Conservation (phyloP, 148 eudicot genomes). For the Euryodendron excelsum region DNA sequence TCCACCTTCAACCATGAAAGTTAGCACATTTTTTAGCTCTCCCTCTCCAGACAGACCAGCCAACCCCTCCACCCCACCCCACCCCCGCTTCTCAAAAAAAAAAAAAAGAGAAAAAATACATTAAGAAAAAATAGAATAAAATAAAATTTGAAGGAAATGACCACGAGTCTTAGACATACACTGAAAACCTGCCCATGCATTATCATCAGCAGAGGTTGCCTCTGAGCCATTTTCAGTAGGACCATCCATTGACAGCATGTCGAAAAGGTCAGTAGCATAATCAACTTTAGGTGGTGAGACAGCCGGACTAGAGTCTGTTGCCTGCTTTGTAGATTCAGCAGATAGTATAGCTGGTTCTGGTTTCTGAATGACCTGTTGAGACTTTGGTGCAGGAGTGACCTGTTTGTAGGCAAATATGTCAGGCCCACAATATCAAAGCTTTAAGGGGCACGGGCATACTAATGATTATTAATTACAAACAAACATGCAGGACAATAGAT, state of each 20-base stretch:
- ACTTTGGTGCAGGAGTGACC: slow-evolving; percentile 45
- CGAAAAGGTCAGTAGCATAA: slow-evolving; percentile 85
- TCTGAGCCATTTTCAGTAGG: slow-evolving; percentile 60
- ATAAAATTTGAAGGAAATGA: too few species aligned
- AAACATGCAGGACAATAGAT: neutral
- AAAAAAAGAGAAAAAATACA: neutral
- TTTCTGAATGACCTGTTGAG: slow-evolving; percentile 52
- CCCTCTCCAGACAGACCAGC: too few species aligned
- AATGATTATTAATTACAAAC: neutral
- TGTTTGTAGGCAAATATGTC: slow-evolving; percentile 26
- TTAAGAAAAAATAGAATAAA: slow-evolving; percentile 7
- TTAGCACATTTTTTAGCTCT: too few species aligned
- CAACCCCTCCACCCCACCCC: too few species aligned
- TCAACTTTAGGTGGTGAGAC: slow-evolving; percentile 72
- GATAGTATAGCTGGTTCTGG: slow-evolving; percentile 42
- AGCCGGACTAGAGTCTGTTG: slow-evolving; percentile 34
- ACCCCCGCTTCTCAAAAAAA: neutral
- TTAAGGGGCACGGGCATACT: neutral
- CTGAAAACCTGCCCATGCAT: slow-evolving; percentile 91
- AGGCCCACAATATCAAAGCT: slow-evolving; percentile 6
- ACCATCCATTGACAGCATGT: slow-evolving; percentile 87
- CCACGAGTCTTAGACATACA: slow-evolving; percentile 51
- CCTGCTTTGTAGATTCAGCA: slow-evolving; percentile 52
- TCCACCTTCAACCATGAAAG: too few species aligned
- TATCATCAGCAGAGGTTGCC: slow-evolving; percentile 65